A percentile compares a stretch with the other conserved stretches of the same genome.
Conservation (phyloP, 148 eudicot genomes). For the Simmondsia chinensis region DNA sequence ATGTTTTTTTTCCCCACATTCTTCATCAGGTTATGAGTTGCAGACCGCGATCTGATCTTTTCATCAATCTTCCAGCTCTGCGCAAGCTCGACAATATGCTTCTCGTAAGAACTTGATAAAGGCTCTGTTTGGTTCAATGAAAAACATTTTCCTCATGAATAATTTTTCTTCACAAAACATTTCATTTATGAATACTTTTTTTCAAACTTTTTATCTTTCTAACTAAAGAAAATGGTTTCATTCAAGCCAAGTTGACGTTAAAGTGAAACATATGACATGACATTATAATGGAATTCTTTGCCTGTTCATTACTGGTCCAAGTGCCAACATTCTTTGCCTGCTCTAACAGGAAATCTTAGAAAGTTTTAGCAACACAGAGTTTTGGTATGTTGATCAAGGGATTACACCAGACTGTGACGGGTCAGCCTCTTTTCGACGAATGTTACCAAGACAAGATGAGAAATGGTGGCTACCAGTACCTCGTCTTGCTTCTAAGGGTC, state of each 20-base stretch:
- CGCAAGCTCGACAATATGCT: conserved; percentile 88
- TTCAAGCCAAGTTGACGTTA: too few relatives aligned
- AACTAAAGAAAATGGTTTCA: too few relatives aligned
- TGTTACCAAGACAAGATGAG: conserved; percentile 69
- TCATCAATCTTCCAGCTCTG: conserved; percentile 86
- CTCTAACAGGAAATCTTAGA: conserved; percentile 66
- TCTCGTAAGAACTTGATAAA: conserved; percentile 50
- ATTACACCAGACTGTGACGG: conserved; percentile 58
- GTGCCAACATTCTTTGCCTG: not conserved
- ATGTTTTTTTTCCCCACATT: conserved; percentile 4
- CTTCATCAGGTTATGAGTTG: conserved; percentile 73
- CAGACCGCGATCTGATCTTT: conserved; percentile 68
- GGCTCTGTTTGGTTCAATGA: too few relatives aligned
- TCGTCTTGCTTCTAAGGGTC: conserved; percentile 77
- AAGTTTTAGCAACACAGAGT: conserved; percentile 65
- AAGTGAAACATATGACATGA: too few relatives aligned
- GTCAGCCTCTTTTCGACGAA: conserved; percentile 57
- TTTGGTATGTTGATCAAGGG: conserved; percentile 97
- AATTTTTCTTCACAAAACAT: too few relatives aligned
- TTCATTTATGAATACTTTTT: too few relatives aligned
- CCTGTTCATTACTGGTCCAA: not conserved
- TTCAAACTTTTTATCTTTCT: not conserved
- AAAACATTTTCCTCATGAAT: too few relatives aligned
- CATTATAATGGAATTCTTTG: too few relatives aligned
- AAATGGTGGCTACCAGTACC: conserved; percentile 99